phyloP scores from a whole-genome alignment of 139 green algal species.

The Astrephomene gubernaculifera region DNA sequence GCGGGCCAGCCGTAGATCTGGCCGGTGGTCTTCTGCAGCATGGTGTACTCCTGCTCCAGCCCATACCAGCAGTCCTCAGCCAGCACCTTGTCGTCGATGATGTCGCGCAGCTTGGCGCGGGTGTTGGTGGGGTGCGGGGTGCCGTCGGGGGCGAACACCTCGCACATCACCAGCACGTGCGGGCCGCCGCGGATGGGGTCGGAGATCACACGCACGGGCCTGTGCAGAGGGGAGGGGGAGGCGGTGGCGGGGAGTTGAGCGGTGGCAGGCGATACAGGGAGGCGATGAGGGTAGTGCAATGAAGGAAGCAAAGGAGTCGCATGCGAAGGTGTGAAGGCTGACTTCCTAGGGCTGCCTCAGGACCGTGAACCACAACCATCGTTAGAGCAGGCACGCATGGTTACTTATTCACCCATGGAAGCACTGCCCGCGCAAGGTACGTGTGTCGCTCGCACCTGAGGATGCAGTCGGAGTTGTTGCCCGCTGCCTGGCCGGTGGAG shows the following conservation, averaged over 20 bases:
- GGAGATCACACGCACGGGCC: constrained; percentile 79
- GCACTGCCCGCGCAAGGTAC: no score
- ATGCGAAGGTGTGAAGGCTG: no score
- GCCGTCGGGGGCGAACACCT: constrained; percentile 82
- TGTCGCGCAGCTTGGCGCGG: constrained; percentile 76
- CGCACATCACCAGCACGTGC: constrained; percentile 93
- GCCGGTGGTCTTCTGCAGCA: constrained; percentile 73
- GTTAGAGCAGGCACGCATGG: no score
- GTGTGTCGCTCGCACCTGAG: constrained; percentile 48
- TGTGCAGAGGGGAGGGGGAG: constrained; percentile 7
- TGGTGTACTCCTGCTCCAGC: constrained; percentile 96
- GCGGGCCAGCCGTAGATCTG: constrained; percentile 84
- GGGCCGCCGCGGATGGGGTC: constrained; percentile 94
- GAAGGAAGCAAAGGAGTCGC: no score
- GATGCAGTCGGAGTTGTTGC: constrained; percentile 95
- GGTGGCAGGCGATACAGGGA: no score
- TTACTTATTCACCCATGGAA: no score
- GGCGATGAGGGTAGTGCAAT: no score
- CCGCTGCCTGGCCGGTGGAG: constrained; percentile 90
- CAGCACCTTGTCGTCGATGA: constrained; percentile 77
- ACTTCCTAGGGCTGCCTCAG: no score
- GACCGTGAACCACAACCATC: no score
- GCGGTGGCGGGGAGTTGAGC: no score
- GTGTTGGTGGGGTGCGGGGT: constrained; percentile 90
- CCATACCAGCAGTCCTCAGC: constrained; percentile 81